Evolutionary conservation across 208 protist genomes (phyloP).

Genomic region (Crithidia thermophila): DNA sequence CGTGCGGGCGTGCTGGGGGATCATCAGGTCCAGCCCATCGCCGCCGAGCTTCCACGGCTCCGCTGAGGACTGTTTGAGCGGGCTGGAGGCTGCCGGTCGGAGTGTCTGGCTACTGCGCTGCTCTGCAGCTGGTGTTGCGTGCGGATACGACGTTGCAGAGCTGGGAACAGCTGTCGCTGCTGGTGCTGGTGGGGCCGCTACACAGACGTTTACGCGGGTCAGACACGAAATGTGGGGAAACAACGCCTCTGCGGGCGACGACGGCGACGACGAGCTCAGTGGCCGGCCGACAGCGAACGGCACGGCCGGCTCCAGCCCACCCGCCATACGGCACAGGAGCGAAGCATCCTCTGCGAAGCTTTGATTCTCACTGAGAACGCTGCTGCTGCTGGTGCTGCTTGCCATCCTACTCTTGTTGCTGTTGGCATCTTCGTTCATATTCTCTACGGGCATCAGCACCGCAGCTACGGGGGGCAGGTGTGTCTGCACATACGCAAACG

Average conservation of each 20-base stretch:
- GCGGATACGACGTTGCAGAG: too few species aligned
- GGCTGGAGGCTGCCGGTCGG: too few species aligned
- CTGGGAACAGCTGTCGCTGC: background rate
- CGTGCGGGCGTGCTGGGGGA: slow-evolving; percentile 53
- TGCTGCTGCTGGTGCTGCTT: background rate
- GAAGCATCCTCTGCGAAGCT: background rate
- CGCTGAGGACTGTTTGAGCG: background rate
- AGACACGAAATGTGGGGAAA: slow-evolving; percentile 36
- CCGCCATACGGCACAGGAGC: slow-evolving; percentile 44
- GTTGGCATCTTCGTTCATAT: background rate
- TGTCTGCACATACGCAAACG: slow-evolving; percentile 34
- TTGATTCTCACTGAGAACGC: background rate
- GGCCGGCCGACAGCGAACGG: slow-evolving; percentile 68
- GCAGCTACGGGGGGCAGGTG: slow-evolving; percentile 25
- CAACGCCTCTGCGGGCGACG: slow-evolving; percentile 7
- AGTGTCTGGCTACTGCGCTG: too few species aligned
- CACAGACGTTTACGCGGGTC: slow-evolving; percentile 20
- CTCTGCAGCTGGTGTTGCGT: too few species aligned
- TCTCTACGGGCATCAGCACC: slow-evolving; percentile 17
- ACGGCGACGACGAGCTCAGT: background rate
- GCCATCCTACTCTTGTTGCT: too few species aligned
- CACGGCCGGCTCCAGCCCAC: slow-evolving; percentile 63
- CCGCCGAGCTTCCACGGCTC: slow-evolving; percentile 76
- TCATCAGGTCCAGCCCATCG: slow-evolving; percentile 50
- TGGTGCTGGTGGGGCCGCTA: background rate